Evolutionary conservation across 108 stramenopile species (phyloP).

Genomic region (Fistulifera solaris): DNA sequence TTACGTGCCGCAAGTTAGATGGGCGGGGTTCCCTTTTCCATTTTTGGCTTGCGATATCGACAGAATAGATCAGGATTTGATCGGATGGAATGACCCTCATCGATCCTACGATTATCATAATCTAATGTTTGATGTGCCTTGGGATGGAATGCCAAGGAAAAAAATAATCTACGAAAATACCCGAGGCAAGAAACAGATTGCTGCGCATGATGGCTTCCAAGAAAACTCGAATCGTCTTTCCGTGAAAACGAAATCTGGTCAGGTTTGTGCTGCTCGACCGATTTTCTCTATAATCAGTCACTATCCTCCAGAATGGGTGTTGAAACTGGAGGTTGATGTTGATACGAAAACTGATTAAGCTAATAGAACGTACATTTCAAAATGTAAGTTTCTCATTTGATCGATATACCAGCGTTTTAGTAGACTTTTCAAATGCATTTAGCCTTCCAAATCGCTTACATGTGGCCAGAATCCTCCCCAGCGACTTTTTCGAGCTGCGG

Average conservation of each 20-base stretch:
- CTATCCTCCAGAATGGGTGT: constrained; percentile 29
- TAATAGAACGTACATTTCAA: no score
- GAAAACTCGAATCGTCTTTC: constrained; percentile 13
- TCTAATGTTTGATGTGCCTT: constrained; percentile 61
- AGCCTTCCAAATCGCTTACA: neutral
- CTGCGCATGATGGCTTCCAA: constrained; percentile 3
- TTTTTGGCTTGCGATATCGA: constrained; percentile 60
- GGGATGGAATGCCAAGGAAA: constrained; percentile 10
- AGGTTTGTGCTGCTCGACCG: constrained; percentile 8
- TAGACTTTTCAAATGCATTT: no score
- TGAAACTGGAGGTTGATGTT: neutral
- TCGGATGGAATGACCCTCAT: constrained; percentile 54
- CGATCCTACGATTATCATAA: constrained; percentile 54
- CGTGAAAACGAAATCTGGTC: neutral
- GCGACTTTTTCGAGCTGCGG: constrained; percentile 61
- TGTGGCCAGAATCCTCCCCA: constrained; percentile 81
- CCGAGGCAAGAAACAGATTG: neutral
- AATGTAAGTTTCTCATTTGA: no score
- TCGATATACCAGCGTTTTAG: no score
- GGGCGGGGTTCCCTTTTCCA: constrained; percentile 48
- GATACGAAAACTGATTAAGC: no score
- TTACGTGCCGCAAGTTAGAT: constrained; percentile 55
- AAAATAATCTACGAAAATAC: neutral
- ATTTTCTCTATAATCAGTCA: constrained; percentile 58
- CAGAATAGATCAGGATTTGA: constrained; percentile 45